Base-by-base conservation (phyloP, 495 filamentous ascomycete genomes). In the Podospora pseudopauciseta region DNA sequence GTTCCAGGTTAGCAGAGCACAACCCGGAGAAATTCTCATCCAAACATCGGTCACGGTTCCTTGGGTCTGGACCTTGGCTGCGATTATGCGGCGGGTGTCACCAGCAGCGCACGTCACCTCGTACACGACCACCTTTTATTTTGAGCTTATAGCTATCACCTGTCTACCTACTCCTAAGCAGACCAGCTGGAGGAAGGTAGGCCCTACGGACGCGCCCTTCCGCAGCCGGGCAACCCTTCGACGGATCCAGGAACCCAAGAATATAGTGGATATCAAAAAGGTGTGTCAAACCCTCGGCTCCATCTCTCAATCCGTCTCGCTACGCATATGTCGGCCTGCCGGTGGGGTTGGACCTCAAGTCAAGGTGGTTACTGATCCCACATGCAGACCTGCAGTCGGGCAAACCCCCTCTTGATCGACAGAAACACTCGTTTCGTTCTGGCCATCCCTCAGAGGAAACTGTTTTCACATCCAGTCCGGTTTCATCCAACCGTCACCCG, bases 1-100 rank as follows among this genome's bases (percentile, higher is more conserved):
- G 23, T 58, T 58, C 16, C 61, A 34, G 20, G 61, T 44, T 39
- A 39, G 34, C 15, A 58, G 55, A 19, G 39, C 28, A 64, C 15
- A 44, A 53, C 5, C 65, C 65, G 65, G 65, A 67, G 56, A 67
- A 66, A 67, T 67, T 67, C 55, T 57, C 65, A 67, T 53, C 65
- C 65, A 67, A 67, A 67, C 65, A 39, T 60, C 65, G 23, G 54
- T 56, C 57, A 23, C 30, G 57, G n/a, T 53, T 60, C 19, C 57
- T 30, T 57, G 44, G 58, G 56, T 67, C 65, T 61, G 30, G 56
- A 61, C 28, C 57, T 67, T 59, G 26, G 26, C 61, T 34, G 27
- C 30, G 27, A 28, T 63, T 63, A 28, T 63, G 34, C 61, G n/a
- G 61, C 30, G 61, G 61, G 61, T 44, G 28, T 28, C 23, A 32